phyloP scores from a whole-genome alignment of 1,284 basidiomycete genomes.

The Mycena citricolor region DNA sequence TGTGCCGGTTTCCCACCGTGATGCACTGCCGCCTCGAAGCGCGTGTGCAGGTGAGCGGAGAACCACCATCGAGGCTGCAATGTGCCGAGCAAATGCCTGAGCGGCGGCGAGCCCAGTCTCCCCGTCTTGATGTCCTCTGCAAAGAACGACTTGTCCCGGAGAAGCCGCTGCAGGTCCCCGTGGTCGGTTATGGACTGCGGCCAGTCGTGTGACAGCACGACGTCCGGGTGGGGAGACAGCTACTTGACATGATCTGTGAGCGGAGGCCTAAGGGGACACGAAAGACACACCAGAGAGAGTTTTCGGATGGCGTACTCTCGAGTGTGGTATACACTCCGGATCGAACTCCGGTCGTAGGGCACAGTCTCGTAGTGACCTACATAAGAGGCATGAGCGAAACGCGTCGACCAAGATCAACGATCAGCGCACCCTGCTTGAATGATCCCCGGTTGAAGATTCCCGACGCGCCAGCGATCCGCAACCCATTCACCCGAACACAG shows the following conservation, averaged over 20 bases:
- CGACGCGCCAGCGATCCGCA: constrained; percentile 86
- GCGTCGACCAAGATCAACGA: constrained; percentile 1
- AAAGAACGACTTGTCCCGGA: constrained; percentile 83
- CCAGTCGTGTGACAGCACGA: constrained; percentile 98
- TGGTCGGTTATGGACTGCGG: constrained; percentile 83
- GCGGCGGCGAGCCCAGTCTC: constrained; percentile 84
- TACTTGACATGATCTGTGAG: background rate
- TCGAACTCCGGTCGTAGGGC: constrained; percentile 65
- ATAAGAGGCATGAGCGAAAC: background rate
- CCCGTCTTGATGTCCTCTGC: constrained; percentile 63
- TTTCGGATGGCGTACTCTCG: constrained; percentile 83
- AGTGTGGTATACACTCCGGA: constrained; percentile 90
- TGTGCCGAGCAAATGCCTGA: constrained; percentile 74
- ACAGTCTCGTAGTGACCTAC: constrained; percentile 69
- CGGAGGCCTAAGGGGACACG: background rate
- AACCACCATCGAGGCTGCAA: constrained; percentile 94
- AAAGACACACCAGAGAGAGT: constrained; percentile 67
- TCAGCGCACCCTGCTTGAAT: constrained; percentile 32
- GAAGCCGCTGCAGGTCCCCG: constrained; percentile 68
- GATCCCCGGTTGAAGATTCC: constrained; percentile 84
- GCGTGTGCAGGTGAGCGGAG: constrained; percentile 90
- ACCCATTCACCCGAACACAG: constrained; percentile 82
- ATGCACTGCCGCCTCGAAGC: constrained; percentile 69
- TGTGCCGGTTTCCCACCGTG: constrained; percentile 38
- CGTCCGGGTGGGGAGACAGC: constrained; percentile 47